Evolutionary conservation across 1,139 yeast species (phyloP).

Genomic region (Kurtzmaniella natalensis): DNA sequence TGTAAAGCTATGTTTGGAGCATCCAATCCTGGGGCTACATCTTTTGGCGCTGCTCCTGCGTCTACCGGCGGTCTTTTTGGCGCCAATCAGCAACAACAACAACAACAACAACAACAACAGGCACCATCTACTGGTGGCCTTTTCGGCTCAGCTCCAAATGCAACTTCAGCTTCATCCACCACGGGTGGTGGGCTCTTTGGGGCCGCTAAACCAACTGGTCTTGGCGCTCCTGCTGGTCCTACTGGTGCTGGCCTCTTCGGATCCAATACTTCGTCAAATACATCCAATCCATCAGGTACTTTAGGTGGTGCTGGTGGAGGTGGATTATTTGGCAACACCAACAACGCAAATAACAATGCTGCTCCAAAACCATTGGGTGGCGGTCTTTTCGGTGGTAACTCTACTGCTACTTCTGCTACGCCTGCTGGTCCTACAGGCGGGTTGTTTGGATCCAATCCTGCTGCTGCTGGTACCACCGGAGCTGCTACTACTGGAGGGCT

Average conservation of each 20-base stretch:
- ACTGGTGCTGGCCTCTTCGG: slow-evolving; percentile 12
- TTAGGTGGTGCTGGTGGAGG: too few relatives aligned
- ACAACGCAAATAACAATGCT: neutral
- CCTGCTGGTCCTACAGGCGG: slow-evolving; percentile 12
- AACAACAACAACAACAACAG: slow-evolving; percentile 3
- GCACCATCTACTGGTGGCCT: slow-evolving; percentile 12
- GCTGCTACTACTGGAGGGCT: slow-evolving; percentile 19
- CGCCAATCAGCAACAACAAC: slow-evolving; percentile 5
- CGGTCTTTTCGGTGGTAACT: too few relatives aligned
- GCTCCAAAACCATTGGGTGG: too few relatives aligned
- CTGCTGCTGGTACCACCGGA: slow-evolving; percentile 9
- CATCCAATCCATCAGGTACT: too few relatives aligned
- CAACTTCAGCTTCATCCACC: neutral
- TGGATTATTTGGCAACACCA: neutral
- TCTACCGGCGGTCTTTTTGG: slow-evolving; percentile 11
- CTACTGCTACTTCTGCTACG: slow-evolving; percentile 6
- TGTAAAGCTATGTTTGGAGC: slow-evolving; percentile 7
- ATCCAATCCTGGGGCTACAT: slow-evolving; percentile 7
- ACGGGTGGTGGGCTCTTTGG: slow-evolving; percentile 13
- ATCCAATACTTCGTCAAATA: slow-evolving; percentile 1
- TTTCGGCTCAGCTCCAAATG: slow-evolving; percentile 12
- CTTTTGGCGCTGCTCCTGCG: slow-evolving; percentile 4
- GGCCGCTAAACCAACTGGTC: slow-evolving; percentile 2
- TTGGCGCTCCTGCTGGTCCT: slow-evolving; percentile 5
- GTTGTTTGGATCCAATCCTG: slow-evolving; percentile 14